Base-by-base conservation (phyloP, 805 yeast genomes). In the Pichia deserticola region DNA sequence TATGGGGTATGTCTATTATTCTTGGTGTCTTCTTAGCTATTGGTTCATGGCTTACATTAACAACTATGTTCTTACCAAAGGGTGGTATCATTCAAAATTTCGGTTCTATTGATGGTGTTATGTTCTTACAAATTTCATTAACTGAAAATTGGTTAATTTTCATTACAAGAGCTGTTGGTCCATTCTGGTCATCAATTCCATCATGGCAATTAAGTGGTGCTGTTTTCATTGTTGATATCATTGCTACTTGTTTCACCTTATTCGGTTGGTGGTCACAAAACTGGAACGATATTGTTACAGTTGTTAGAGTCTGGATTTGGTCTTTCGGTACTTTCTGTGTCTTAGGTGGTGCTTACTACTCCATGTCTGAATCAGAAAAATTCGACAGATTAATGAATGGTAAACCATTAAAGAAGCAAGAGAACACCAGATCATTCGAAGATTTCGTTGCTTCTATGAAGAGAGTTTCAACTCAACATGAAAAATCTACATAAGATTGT, bases 191-290 rank as follows among this genome's bases (percentile, higher is more conserved):
- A 51, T 86, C 96, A 36, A 63, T 77, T 52, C 96, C 96, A 74
- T 88, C 96, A 41, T 88, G 96, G 96, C 95, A 88, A 77, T 81
- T 88, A 74, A 62, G 90, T 62, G 93, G 93, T 75, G 96, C 96
- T 63, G 95, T 88, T 64, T 77, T 85, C 67, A 72, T 73, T 67
- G 96, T 88, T 66, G 96, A 88, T 73, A 72, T 88, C 75, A 73
- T 88, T 63, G 93, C 96, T 58, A 88, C 96, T 53, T 77, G 86
- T 79, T 88, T 88, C 81, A 74, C 87, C 65, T 72, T 87, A 65
- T 88, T 86, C 81, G 96, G 96, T 63, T 88, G 95, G 95, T 88
- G 92, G 89, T 84, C 90, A 58, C 92, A 86, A 72, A 88, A 87
- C 81, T 86, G 90, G 88, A 88, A 90, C 69, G 93, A 89, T 73